Conservation (phyloP, 257 asterid genomes). For the Solanum sejunctum region DNA sequence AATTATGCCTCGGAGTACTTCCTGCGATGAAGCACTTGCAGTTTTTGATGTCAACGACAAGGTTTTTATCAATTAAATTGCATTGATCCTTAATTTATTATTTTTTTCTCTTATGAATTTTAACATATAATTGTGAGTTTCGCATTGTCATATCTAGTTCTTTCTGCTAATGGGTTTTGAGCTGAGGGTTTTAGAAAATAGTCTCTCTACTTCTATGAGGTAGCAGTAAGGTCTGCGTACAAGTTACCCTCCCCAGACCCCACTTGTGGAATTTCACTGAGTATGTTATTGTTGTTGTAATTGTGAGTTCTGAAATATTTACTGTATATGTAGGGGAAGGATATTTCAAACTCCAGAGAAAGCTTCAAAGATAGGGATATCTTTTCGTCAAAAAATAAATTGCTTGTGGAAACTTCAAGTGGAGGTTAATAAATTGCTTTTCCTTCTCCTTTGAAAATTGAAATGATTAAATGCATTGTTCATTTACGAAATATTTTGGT, state of each 20-base stretch:
- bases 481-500: neutral
- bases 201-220: too few species aligned
- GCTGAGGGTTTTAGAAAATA: too few species aligned
- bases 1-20: neutral
- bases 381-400: neutral
- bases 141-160: too few species aligned
- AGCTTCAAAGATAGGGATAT: neutral
- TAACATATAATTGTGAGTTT: neutral
- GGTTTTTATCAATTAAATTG: neutral
- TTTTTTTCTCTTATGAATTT: neutral
- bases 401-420: neutral
- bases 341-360: neutral
- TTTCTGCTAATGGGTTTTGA: too few species aligned
- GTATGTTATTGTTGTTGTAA: too few species aligned
- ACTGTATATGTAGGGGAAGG: neutral
- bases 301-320: neutral
- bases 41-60: neutral
- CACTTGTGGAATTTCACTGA: too few species aligned
- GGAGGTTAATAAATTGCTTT: neutral
- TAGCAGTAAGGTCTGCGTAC: too few species aligned
- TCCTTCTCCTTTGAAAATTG: neutral
- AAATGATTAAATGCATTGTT: neutral
- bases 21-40: neutral
- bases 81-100: neutral
- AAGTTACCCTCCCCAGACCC: too few species aligned